phyloP scores from a whole-genome alignment of 179 eudicot genomes.

The Silene vulgaris region DNA sequence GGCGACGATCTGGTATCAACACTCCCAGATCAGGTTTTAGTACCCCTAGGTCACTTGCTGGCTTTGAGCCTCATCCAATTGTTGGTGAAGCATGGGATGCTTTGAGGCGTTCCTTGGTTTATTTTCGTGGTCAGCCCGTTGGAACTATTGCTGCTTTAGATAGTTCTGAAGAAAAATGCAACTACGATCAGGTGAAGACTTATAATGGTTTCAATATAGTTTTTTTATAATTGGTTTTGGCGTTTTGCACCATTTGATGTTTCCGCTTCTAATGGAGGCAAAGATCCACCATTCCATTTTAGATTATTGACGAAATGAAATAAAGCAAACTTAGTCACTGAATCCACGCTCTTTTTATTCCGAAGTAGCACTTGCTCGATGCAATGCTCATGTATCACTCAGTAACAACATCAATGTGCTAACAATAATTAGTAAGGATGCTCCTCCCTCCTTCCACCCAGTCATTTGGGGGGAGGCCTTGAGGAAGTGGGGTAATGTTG shows the following conservation, averaged over 20 bases:
- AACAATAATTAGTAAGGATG: not conserved
- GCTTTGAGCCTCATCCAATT: slow-evolving; percentile 56
- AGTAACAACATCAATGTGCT: not conserved
- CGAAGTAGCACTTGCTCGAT: not conserved
- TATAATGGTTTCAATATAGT: not conserved
- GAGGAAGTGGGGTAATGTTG: not conserved
- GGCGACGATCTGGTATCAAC: slow-evolving; percentile 58
- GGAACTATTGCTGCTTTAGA: slow-evolving; percentile 94
- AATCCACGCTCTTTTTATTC: not conserved
- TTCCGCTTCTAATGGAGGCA: not conserved
- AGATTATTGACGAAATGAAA: not conserved
- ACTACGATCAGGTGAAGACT: slow-evolving; percentile 77
- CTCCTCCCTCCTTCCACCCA: not conserved
- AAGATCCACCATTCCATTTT: not conserved
- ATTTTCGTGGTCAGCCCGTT: slow-evolving; percentile 75
- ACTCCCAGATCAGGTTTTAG: slow-evolving; percentile 70
- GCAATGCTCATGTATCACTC: not conserved
- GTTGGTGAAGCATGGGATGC: slow-evolving; percentile 82
- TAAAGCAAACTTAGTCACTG: not conserved
- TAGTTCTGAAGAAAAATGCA: slow-evolving; percentile 60
- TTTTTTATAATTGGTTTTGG: not conserved
- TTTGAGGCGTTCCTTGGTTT: slow-evolving; percentile 62
- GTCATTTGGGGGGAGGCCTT: not conserved
- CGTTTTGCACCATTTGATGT: not conserved
- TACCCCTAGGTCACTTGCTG: slow-evolving; percentile 58